These are phyloP conservation scores for Penicillium coffeae DNA, from an alignment of 495 filamentous ascomycete genomes.

Conservation along the genomic window DNA sequence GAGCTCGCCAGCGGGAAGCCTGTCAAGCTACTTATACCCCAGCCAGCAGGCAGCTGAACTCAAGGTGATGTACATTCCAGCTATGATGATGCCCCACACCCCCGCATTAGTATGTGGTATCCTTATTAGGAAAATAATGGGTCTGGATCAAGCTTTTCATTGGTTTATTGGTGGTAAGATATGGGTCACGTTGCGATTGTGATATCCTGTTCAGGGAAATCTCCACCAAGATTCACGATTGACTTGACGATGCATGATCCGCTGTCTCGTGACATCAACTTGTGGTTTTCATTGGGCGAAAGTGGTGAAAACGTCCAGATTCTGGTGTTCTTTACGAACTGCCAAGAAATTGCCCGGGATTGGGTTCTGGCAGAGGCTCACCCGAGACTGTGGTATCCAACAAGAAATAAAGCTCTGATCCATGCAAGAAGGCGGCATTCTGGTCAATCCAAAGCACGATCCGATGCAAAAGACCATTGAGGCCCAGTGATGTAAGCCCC, in stretches of 20 bases:
- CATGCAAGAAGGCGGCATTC: conserved; percentile 37
- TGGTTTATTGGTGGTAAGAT: background rate
- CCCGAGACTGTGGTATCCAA: conserved; percentile 17
- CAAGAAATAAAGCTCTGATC: conserved; percentile 23
- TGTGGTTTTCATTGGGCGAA: background rate
- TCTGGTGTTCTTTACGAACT: conserved; percentile 13
- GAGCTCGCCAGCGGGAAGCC: no score
- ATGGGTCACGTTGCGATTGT: background rate
- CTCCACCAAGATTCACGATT: background rate
- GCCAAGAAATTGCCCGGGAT: conserved; percentile 28
- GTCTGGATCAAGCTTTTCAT: background rate
- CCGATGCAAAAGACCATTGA: conserved; percentile 36
- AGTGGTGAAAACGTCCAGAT: no score
- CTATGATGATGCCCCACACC: background rate
- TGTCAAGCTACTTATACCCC: background rate
- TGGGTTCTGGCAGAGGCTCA: conserved; percentile 20
- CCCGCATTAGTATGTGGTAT: background rate
- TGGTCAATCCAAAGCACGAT: conserved; percentile 45
- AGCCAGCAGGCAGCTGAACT: background rate
- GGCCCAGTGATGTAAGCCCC: conserved; percentile 31
- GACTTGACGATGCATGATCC: background rate
- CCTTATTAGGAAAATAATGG: background rate
- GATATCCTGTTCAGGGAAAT: background rate
- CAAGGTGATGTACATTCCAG: background rate
- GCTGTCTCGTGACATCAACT: background rate